Evolutionary conservation across 352 stramenopile species (phyloP).

Genomic region (Globisporangium spinosum): DNA sequence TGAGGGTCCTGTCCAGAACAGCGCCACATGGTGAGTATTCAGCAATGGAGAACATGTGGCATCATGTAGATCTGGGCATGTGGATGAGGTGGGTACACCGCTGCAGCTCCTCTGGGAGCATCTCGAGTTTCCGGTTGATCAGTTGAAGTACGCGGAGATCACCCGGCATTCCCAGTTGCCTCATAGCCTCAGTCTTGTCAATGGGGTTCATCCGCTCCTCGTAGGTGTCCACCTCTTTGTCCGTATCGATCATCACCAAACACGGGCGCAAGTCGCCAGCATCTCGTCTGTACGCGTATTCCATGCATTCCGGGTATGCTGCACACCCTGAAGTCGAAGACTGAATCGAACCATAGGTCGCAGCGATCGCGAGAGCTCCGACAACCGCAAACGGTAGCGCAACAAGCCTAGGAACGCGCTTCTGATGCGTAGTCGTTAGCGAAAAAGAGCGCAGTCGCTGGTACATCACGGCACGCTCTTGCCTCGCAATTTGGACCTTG

Average conservation of each 20-base stretch:
- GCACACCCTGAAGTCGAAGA: conserved; percentile 10
- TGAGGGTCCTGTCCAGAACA: too few species aligned
- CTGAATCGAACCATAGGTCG: too few species aligned
- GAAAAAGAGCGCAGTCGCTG: too few species aligned
- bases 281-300: conserved; percentile 19
- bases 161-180: conserved; percentile 20
- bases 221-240: conserved; percentile 26
- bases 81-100: too few species aligned
- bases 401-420: not conserved
- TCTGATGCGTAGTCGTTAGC: not conserved
- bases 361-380: not conserved
- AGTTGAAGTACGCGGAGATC: conserved; percentile 30
- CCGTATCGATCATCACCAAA: conserved; percentile 25
- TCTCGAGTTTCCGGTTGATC: conserved; percentile 25
- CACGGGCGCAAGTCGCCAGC: conserved; percentile 24
- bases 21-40: too few species aligned
- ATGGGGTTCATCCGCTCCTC: conserved; percentile 31
- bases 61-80: too few species aligned
- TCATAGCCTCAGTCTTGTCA: conserved; percentile 24
- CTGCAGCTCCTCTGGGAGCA: conserved; percentile 21
- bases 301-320: conserved; percentile 24
- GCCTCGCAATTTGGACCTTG: conserved; percentile 18
- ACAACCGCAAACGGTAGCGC: conserved; percentile 18
- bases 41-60: too few species aligned
- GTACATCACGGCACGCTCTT: too few species aligned